Percentiles rank a stretch among this genome's conserved stretches.
Conservation (phyloP, 2,329 filamentous ascomycete genomes). For the Huntiella omanensis region DNA sequence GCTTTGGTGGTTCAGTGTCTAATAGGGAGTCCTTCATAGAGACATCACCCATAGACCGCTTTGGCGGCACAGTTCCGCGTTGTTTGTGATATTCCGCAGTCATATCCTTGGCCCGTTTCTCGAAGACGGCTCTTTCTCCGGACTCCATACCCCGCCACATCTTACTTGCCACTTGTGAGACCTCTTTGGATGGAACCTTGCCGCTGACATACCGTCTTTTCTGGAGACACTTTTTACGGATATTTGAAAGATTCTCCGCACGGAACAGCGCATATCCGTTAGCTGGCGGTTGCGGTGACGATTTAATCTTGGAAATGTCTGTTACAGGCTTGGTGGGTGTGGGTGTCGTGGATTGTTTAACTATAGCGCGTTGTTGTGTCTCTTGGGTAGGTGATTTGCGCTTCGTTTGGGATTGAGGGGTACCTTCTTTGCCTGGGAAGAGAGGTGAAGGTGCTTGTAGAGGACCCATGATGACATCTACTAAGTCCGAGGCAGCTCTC, state of each 20-base stretch:
- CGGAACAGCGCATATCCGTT: constrained; percentile 86
- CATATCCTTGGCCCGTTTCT: constrained; percentile 40
- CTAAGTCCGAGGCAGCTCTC: constrained; percentile 69
- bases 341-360: not conserved
- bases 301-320: constrained; percentile 32
- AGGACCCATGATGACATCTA: constrained; percentile 63
- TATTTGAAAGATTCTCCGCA: constrained; percentile 52
- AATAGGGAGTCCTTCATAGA: too few species aligned
- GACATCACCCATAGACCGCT: not conserved
- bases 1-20: too few species aligned
- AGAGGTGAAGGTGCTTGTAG: constrained; percentile 62
- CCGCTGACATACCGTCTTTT: constrained; percentile 2
- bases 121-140: constrained; percentile 52
- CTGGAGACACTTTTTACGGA: constrained; percentile 39
- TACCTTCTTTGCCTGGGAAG: constrained; percentile 29
- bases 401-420: constrained; percentile 13
- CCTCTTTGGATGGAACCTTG: constrained; percentile 9
- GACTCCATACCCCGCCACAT: constrained; percentile 84
- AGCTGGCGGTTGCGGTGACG: constrained; percentile 47
- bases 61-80: not conserved
- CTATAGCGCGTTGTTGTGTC: not conserved
- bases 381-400: not conserved
- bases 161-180: constrained; percentile 46
- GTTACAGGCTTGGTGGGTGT: constrained; percentile 34
- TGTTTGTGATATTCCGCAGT: constrained; percentile 37